Conservation (phyloP, 495 filamentous ascomycete species). For the Aspergillus sparsus region DNA sequence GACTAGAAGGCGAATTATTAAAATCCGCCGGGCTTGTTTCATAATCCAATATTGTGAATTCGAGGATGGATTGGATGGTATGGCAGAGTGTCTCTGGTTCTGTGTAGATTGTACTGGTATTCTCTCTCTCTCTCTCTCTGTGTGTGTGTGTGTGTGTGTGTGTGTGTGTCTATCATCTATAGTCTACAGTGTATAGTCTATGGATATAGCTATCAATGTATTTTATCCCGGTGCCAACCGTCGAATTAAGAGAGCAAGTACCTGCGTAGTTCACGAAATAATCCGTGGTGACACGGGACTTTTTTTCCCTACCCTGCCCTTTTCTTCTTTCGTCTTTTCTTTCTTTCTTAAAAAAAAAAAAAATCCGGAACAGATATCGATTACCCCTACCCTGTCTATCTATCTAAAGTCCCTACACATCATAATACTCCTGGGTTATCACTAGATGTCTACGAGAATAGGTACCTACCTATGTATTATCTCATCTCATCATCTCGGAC, state of each 20-base stretch:
- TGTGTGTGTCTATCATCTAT: not conserved
- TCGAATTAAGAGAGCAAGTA: too few relatives aligned
- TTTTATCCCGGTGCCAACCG: too few relatives aligned
- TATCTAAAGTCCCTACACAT: too few relatives aligned
- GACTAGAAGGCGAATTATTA: too few relatives aligned
- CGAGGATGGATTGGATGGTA: not conserved
- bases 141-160: not conserved
- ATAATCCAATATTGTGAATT: not conserved
- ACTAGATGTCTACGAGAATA: too few relatives aligned
- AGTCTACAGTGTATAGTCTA: too few relatives aligned
- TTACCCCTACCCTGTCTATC: too few relatives aligned
- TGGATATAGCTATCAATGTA: too few relatives aligned
- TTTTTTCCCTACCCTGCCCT: conserved; percentile 1
- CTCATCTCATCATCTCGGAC: not conserved
- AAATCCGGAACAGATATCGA: too few relatives aligned
- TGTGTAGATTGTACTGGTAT: not conserved
- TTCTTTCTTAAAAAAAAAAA: too few relatives aligned
- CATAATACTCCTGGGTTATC: too few relatives aligned
- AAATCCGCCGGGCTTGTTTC: too few relatives aligned
- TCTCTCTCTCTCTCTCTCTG: not conserved
- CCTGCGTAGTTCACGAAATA: not conserved
- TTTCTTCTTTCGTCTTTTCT: not conserved
- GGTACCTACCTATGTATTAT: not conserved
- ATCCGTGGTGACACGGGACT: conserved; percentile 14
- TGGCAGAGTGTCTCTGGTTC: not conserved